phyloP scores from a whole-genome alignment of 164 flowering plant genomes.

The Santalum album region DNA sequence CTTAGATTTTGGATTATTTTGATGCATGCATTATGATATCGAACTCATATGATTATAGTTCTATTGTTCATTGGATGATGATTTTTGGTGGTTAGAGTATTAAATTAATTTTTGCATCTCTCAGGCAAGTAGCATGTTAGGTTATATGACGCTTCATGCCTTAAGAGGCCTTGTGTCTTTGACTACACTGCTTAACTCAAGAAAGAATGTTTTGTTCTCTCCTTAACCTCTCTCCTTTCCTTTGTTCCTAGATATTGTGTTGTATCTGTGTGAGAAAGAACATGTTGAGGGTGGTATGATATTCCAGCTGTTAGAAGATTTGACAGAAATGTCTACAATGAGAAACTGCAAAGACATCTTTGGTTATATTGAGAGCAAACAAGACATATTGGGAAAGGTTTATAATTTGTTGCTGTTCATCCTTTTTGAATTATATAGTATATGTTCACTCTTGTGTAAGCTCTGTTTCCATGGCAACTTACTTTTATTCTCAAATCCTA shows the following conservation, averaged over 20 bases:
- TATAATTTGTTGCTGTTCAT: background rate
- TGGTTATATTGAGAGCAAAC: constrained; percentile 93
- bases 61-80: no score
- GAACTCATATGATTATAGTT: no score
- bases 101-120: no score
- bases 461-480: background rate
- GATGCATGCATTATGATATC: no score
- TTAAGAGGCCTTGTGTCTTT: no score
- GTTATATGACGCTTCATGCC: no score
- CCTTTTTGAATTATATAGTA: background rate
- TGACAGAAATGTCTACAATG: constrained; percentile 99
- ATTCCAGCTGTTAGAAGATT: constrained; percentile 94
- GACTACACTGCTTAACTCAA: background rate
- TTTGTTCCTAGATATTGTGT: constrained; percentile 57
- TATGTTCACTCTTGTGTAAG: background rate
- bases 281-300: constrained; percentile 98
- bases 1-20: no score
- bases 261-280: constrained; percentile 92
- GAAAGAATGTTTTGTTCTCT: background rate
- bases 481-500: constrained; percentile 1
- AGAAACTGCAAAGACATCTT: constrained; percentile 90
- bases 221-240: constrained; percentile 2
- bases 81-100: no score
- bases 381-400: constrained; percentile 95
- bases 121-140: no score